Percentiles rank a stretch among this genome's conserved stretches.
phyloP scores from a whole-genome alignment of 305 asterid genomes.

The Stenogyne calaminthoides region DNA sequence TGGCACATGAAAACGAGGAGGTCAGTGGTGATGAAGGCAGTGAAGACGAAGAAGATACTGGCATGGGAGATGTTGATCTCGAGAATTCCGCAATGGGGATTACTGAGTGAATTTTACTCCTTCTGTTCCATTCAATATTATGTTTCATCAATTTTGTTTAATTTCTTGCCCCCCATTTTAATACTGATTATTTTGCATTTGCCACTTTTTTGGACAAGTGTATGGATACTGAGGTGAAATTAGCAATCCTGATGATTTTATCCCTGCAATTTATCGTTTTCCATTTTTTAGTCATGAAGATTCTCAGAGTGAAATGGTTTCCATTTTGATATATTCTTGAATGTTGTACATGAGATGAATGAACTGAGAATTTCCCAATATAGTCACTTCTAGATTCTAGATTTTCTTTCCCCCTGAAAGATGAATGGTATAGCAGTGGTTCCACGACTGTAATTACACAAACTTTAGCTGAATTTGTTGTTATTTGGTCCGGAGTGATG shows the following conservation, averaged over 20 bases:
- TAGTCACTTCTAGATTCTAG: no score
- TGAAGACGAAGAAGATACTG: constrained; percentile 95
- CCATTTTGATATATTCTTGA: background rate
- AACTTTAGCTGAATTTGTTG: background rate
- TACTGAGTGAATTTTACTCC: constrained; percentile 46
- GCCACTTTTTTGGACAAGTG: background rate
- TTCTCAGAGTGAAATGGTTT: background rate
- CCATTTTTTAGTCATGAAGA: background rate
- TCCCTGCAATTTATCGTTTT: background rate
- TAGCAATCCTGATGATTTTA: background rate
- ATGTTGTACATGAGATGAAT: background rate
- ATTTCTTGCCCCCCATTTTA: background rate
- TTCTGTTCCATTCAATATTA: background rate
- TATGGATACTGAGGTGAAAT: background rate
- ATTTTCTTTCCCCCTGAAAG: background rate
- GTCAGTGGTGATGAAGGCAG: constrained; percentile 86
- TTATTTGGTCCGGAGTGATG: background rate
- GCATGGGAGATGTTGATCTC: constrained; percentile 88
- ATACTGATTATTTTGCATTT: background rate
- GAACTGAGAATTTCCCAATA: background rate
- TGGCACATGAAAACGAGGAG: constrained; percentile 76
- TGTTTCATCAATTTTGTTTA: constrained; percentile 13
- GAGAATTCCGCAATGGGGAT: constrained; percentile 56
- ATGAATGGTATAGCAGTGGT: background rate
- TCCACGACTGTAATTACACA: background rate